These are phyloP conservation scores for Tetrapisispora fleetii DNA, from an alignment of 805 yeast species.

Conservation along the genomic window DNA sequence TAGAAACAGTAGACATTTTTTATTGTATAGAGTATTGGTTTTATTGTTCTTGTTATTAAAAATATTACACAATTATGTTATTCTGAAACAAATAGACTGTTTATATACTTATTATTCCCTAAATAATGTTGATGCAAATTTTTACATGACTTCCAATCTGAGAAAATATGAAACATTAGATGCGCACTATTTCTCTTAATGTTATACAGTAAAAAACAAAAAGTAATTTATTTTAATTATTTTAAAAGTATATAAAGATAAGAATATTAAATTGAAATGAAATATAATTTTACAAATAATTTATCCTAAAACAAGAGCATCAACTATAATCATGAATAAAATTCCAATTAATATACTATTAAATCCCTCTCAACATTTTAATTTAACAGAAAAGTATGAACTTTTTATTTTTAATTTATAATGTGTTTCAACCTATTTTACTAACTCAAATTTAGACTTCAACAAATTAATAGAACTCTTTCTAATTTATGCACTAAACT, in stretches of 20 bases:
- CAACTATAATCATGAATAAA: constrained; percentile 8
- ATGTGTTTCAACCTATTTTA: not conserved
- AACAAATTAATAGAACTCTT: not conserved
- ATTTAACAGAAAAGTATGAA: constrained; percentile 4
- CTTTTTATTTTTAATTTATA: not conserved
- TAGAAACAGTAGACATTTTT: not conserved
- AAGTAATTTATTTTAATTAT: not conserved
- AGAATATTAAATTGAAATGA: not conserved
- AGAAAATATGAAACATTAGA: not conserved
- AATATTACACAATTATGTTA: not conserved
- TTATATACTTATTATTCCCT: not conserved
- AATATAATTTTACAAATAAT: not conserved
- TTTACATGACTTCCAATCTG: not conserved
- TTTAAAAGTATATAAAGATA: not conserved
- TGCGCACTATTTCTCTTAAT: not conserved
- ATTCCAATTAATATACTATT: constrained; percentile 14
- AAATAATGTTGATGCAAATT: not conserved
- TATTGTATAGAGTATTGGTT: not conserved
- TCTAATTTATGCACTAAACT: not conserved
- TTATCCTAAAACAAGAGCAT: too few relatives aligned
- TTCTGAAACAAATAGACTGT: not conserved
- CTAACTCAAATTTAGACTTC: not conserved
- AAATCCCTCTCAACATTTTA: constrained; percentile 9
- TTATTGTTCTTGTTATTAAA: not conserved
- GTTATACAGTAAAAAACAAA: not conserved